Percentiles rank a stretch among this genome's conserved stretches.
These are phyloP conservation scores for Anthoceros angustus DNA, from an alignment of 225 moss, liverwort and hornwort genomes.

Conservation along the genomic window DNA sequence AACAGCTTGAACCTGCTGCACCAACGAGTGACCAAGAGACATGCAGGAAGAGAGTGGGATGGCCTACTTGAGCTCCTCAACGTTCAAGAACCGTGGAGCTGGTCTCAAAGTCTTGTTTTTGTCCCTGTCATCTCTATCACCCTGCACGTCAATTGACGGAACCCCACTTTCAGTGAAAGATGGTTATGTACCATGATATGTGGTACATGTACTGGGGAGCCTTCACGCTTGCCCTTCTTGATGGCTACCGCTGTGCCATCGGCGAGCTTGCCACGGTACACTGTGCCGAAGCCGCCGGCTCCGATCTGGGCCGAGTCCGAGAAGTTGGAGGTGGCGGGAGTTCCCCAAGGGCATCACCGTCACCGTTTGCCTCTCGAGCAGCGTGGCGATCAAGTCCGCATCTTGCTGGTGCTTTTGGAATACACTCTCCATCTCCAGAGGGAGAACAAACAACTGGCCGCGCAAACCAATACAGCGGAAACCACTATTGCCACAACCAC, in stretches of 20 bases:
- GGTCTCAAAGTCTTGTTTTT: constrained; percentile 56
- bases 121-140: too few relatives aligned
- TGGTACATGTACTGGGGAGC: neutral
- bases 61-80: constrained; percentile 67
- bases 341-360: constrained; percentile 5
- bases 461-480: neutral
- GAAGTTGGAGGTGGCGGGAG: constrained; percentile 11
- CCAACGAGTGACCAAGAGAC: too few relatives aligned
- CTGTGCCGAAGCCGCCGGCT: constrained; percentile 5
- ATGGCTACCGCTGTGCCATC: constrained; percentile 8
- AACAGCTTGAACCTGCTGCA: too few relatives aligned
- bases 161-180: too few relatives aligned
- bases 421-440: constrained; percentile 10
- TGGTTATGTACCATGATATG: too few relatives aligned
- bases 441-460: constrained; percentile 2
- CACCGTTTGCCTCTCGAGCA: constrained; percentile 8
- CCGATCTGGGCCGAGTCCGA: constrained; percentile 3
- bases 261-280: constrained; percentile 6
- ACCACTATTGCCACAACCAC: constrained; percentile 5
- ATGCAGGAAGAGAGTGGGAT: neutral
- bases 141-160: too few relatives aligned
- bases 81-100: constrained; percentile 60
- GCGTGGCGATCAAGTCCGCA: constrained; percentile 11
- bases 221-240: constrained; percentile 6
- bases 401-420: constrained; percentile 10